Evolutionary conservation across 2,329 filamentous ascomycete species (phyloP), one percentile per base, ranked within the genome.

Genomic region (Colletotrichum echinochloae): DNA sequence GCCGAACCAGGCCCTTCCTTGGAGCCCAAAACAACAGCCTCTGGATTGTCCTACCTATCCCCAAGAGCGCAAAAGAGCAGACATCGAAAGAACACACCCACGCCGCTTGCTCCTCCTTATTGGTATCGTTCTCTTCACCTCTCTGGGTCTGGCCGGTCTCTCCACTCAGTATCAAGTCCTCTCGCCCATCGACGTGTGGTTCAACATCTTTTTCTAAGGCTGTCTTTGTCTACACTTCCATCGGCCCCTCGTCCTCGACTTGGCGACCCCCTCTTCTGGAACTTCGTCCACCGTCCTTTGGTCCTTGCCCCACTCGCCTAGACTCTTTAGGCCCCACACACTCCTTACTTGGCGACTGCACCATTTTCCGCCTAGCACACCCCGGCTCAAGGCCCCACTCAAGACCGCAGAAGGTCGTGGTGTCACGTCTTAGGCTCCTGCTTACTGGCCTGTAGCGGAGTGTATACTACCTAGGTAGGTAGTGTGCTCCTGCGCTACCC

Each of bases 251-350:
- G 49, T 51, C 28, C 51, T 55, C 55, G 39, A 33, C 55, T 54
- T 52, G 60, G 60, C 65, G 59, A 20, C 30, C 37, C 41, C 33
- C 55, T 33, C 59, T 61, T 60, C 46, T 51, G 46, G 30, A 51
- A 46, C 39, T 69, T 65, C 18, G 62, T 51, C 51, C 60, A 57
- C 49, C 35, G 65, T 66, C 61, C 55, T 23, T 56, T 39, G 61
- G 56, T 46, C 56, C 39, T 46, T 49, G 44, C 41, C 33, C 66
- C 66, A 70, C 66, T 55, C 26, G 41, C 26, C 49, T 60, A 44
- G 51, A 60, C 52, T 65, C 65, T 68, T 44, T 30, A 59, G 37
- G 26, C 62, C 46, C 66, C 66, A 66, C 62, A 63, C 51, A 44
- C 54, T 60, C 44, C 61, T 28, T 65, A 44, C 30, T 56, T 55